phyloP scores from a whole-genome alignment of 1,139 yeast genomes.

The Blastobotrys buckinghamii region DNA sequence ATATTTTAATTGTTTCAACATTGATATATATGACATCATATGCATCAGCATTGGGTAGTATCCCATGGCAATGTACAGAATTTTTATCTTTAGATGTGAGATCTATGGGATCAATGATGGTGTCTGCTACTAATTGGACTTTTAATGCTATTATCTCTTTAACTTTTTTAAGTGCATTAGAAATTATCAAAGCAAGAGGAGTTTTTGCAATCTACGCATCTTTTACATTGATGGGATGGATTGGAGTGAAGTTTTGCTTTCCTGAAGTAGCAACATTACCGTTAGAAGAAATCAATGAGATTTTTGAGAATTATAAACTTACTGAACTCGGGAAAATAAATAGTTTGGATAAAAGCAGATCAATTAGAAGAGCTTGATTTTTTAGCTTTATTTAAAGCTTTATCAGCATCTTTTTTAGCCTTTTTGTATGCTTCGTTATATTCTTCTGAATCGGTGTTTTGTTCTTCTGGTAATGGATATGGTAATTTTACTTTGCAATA shows the following conservation, averaged over 20 bases:
- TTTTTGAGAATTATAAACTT: constrained; percentile 26
- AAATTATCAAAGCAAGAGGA: constrained; percentile 30
- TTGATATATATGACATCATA: constrained; percentile 41
- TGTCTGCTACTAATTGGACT: constrained; percentile 43
- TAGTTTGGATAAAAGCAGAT: neutral
- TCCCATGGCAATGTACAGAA: constrained; percentile 47
- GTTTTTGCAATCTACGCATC: constrained; percentile 38
- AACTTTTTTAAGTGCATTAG: constrained; percentile 37
- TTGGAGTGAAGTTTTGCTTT: constrained; percentile 38
- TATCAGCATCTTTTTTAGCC: neutral
- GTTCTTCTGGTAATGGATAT: constrained; percentile 2
- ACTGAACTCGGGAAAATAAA: neutral
- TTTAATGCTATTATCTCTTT: constrained; percentile 39
- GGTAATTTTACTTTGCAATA: constrained; percentile 2
- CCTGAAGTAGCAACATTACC: constrained; percentile 47
- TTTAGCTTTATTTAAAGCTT: neutral
- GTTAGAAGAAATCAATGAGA: constrained; percentile 39
- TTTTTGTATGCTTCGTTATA: neutral
- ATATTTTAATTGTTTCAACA: constrained; percentile 32
- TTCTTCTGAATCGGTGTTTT: neutral
- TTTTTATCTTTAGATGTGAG: constrained; percentile 41
- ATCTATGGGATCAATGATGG: constrained; percentile 41
- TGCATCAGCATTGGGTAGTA: constrained; percentile 43
- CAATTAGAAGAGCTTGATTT: neutral
- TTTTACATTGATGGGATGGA: constrained; percentile 38